Evolutionary conservation across 148 eudicot genomes (phyloP).

Genomic region (Rhododendron mucronatum): DNA sequence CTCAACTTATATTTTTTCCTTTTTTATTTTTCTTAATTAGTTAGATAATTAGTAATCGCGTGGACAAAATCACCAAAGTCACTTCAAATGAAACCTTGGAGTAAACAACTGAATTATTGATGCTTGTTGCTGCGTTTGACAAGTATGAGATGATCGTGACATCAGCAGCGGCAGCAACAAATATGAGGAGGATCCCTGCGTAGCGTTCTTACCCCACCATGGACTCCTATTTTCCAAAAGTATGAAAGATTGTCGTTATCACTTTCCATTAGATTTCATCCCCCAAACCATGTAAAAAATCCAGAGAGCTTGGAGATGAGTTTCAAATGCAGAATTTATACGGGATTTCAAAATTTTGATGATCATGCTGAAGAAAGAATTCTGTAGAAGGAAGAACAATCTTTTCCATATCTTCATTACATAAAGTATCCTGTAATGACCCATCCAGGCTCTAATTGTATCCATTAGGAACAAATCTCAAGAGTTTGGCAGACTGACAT

Average conservation of each 20-base stretch:
- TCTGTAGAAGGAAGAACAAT: not conserved
- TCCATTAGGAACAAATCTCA: not conserved
- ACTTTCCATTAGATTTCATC: not conserved
- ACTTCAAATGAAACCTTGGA: not conserved
- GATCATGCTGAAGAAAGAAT: not conserved
- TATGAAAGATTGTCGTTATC: not conserved
- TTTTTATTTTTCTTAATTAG: not conserved
- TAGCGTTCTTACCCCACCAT: not conserved
- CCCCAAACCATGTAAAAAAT: not conserved
- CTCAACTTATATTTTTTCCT: not conserved
- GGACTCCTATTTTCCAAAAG: not conserved
- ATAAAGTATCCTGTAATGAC: not conserved
- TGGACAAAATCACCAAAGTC: not conserved
- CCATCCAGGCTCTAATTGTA: not conserved
- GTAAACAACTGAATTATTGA: not conserved
- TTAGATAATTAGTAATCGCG: not conserved
- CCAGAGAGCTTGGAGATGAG: not conserved
- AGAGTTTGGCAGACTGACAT: not conserved
- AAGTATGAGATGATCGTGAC: not conserved
- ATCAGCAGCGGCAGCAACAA: not conserved
- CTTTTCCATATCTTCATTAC: not conserved
- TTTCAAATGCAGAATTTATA: not conserved
- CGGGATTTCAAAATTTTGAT: not conserved
- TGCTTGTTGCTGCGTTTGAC: not conserved
- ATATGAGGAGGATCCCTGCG: not conserved